Base-by-base conservation (phyloP, 768 basidiomycete species). In the Phlebiopsis gigantea region DNA sequence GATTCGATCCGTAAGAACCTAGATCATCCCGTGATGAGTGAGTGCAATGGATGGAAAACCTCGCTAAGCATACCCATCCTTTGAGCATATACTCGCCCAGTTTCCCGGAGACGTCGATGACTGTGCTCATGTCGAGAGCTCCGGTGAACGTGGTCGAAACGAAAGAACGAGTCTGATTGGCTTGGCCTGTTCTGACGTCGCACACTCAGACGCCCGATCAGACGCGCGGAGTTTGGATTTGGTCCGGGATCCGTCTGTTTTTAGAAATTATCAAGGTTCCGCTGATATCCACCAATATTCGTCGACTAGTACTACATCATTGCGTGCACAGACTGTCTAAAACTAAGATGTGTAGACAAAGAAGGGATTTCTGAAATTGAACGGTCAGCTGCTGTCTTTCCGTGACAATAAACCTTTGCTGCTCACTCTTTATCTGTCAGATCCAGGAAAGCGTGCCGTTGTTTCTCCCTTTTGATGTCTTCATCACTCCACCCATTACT, bases 61-160 rank as follows among this genome's bases (percentile, higher is more conserved):
- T n/a, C 9, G 1, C 29, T 19, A 31, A 5, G 65, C 75, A 58
- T 57, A 88, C 88, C 88, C 88, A 90, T 62, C 89, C 89, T 68
- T 81, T 83, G 61, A 90, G 72, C 82, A 92, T 83, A 59, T 81
- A 85, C 60, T 85, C 79, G 4, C 87, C 87, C 15, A 91, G 76
- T 39, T 72, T 78, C 57, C 71, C 70, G n/a, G 88, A 82, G 9
- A 87, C 77, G 63, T 86, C 79, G 41, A 75, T 68, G 43, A 83
- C 70, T 25, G 72, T 76, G 39, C 73, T 72, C 84, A 86, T 86
- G 1, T 19, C 28, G 12, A 9, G 17, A 2, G 34, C 17, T 39
- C 34, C 17, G 34, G 12, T 39, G 2, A 3, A 39, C 4, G 34
- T 39, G 34, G 34, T 39, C 17, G 34, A 39, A 9, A 12, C 34